Evolutionary conservation across 2,329 filamentous ascomycete genomes (phyloP), one percentile per base, ranked within the genome.

Genomic region (Phialocephala sp.): DNA sequence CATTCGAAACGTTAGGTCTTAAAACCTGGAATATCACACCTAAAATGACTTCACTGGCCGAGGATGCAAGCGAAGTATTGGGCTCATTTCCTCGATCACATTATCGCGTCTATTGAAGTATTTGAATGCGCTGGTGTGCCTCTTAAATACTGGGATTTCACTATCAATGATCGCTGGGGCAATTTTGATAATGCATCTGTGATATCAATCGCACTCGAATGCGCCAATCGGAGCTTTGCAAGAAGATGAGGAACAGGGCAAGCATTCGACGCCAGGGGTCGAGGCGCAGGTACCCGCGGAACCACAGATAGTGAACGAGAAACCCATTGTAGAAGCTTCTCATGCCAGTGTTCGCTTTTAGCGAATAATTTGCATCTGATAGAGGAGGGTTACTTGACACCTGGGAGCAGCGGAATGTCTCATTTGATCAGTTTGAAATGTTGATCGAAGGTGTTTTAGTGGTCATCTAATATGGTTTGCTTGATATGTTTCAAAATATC

Each of bases 281-380:
- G 3, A 32, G 61, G 61, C 62, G 65, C 66, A 70, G 68, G 68
- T 68, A 69, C 66, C 61, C 59, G 65, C 62, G 32, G 65, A 52
- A 35, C 15, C 27, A 37, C 59, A 45, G 43, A 60, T 64, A 50
- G 56, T 32, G 27, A 32, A 32, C 3, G 27, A 43, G 59, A 60
- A 52, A 58, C 56, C 65, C 32, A 55, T 62, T 67, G 39, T 57
- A 65, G 57, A 64, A 62, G 54, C 43, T 59, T 37, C 35, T 47
- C 60, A 39, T 52, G 41, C 45, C 6, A 50, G 11, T 47, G 12
- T 11, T n/a, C 2, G 6, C 5, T 50, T 50, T 50, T 24, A 18
- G 14, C 11, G 22, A n/a, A 14, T 50, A 50, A 32, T 41, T 54
- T 52, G 35, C 41, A 64, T 65, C 8, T 52, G 58, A 55, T 61